Evolutionary conservation across 306 rosid species (phyloP), one percentile per base, ranked within the genome.

Genomic region (Styphnolobium japonicum): DNA sequence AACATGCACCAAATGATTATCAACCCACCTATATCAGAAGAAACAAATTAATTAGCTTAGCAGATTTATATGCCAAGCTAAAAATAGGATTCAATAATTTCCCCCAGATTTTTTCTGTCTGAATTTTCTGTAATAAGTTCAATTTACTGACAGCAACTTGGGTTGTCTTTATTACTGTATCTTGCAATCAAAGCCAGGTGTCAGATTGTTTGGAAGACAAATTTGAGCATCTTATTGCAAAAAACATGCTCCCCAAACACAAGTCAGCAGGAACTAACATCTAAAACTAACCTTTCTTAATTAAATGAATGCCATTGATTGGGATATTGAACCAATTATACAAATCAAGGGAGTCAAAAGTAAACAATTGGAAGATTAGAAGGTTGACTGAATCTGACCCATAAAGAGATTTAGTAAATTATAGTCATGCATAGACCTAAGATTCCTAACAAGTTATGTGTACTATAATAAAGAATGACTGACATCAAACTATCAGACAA

Each of bases 1-100:
- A 74, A 94, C 85, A 80, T 94, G 98, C 63, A 92, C 98, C 89
- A 94, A 80, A 85, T 92, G 97, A 85, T 81, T 90, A 85, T 94
- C 98, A 67, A 94, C 98, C 98, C 98, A 94, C 89, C 98, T 94
- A 79, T 29, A 84, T 43, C 76, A 73, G 3, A 83, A 72, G 31
- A 37, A 52, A 3, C 48, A 72, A 80, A 77, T 73, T 22, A 83
- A 85, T 57, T 68, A 81, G 82, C 53, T 65, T 71, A 61, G 34
- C 9, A 52, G 53, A 67, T 45, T 36, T 22, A 62, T 39, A 53
- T 51, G 76, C 60, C 8, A 21, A 78, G 75, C 62, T 23, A 71
- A 45, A 21, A 51, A 60, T 33, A n/a, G 10, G 19, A 56, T 48
- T 69, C 58, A 42, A 75, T 61, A 11, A 73, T 57, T 22, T 67